Conservation (phyloP, 2,329 filamentous ascomycete genomes). For the Thielaviopsis euricoi region DNA sequence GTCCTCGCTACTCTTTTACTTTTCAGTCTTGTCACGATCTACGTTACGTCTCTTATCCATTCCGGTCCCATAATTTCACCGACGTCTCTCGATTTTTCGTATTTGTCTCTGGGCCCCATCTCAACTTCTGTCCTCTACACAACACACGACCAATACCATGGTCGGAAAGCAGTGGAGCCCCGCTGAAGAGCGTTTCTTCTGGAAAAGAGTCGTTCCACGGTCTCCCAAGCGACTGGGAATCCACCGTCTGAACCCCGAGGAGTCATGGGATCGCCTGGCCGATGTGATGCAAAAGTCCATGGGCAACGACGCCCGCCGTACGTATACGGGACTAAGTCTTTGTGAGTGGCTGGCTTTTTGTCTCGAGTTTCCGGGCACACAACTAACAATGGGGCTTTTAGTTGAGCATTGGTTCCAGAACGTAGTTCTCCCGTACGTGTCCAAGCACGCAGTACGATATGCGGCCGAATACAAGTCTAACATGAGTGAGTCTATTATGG, state of each 20-base stretch:
- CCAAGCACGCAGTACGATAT: conserved; percentile 11
- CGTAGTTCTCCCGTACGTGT: conserved; percentile 9
- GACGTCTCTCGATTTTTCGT: too few relatives aligned
- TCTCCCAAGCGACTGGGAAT: conserved; percentile 20
- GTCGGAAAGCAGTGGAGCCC: conserved; percentile 33
- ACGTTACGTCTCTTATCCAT: neutral
- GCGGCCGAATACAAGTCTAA: conserved; percentile 10
- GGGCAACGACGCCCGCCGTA: conserved; percentile 20
- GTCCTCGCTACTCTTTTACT: neutral
- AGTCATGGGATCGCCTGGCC: conserved; percentile 23
- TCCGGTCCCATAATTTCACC: too few relatives aligned
- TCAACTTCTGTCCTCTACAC: too few relatives aligned
- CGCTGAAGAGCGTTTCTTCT: conserved; percentile 33
- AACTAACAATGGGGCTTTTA: neutral
- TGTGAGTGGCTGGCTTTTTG: conserved; percentile 20
- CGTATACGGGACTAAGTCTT: conserved; percentile 24
- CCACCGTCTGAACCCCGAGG: conserved; percentile 16
- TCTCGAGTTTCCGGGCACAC: neutral
- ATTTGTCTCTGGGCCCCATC: too few relatives aligned
- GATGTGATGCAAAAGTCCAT: conserved; percentile 23
- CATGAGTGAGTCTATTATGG: conserved; percentile 6
- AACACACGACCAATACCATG: conserved; percentile 19
- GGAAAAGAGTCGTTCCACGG: conserved; percentile 23
- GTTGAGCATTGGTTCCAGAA: conserved; percentile 13
- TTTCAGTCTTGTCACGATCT: neutral